A percentile compares a stretch with the other conserved stretches of the same genome.
phyloP scores from a whole-genome alignment of 139 green algal species.

The Eudorina sp. region DNA sequence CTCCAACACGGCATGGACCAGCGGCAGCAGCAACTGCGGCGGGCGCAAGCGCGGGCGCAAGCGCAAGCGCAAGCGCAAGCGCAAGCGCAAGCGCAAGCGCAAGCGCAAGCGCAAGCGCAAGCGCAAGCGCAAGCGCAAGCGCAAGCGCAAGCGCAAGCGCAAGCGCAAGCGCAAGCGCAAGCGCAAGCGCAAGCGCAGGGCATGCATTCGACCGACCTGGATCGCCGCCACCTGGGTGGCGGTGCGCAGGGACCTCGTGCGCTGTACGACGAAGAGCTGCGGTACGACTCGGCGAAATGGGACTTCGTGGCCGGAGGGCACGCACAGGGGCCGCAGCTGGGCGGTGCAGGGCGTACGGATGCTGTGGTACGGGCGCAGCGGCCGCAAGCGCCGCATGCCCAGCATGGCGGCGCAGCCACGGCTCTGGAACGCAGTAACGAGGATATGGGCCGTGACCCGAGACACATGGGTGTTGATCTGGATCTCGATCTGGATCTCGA shows the following conservation, averaged over 20 bases:
- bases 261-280: too few species aligned
- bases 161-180: background rate
- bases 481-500: background rate
- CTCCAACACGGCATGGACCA: background rate
- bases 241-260: too few species aligned
- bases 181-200: background rate
- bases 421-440: background rate
- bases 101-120: background rate
- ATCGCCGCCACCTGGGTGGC: background rate
- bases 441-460: background rate
- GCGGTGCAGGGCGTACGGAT: background rate
- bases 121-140: background rate
- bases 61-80: background rate
- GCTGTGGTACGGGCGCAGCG: background rate
- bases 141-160: background rate
- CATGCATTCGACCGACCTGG: background rate
- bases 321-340: background rate
- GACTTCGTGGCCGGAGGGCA: background rate
- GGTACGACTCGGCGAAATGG: background rate
- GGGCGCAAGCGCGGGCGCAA: background rate
- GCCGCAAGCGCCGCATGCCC: background rate
- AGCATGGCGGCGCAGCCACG: too few species aligned
- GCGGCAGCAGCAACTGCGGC: background rate
- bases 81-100: background rate
- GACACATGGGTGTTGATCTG: background rate